Conservation (phyloP, 73 alveolate genomes). For the Paramecium tetraurelia region DNA sequence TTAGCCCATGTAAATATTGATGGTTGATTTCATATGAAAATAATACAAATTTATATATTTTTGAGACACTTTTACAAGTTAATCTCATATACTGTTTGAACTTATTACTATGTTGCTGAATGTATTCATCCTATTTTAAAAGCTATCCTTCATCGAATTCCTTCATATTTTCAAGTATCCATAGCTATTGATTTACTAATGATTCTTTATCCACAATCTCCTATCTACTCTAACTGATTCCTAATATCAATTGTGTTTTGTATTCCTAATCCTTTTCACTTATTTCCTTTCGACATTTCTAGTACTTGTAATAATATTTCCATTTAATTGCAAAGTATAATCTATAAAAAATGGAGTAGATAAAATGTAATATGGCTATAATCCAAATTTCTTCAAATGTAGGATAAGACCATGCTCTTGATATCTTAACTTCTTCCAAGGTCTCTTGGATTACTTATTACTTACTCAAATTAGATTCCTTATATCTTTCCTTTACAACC, state of each 20-base stretch:
- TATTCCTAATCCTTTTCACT: neutral
- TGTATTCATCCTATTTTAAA: neutral
- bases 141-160: neutral
- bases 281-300: neutral
- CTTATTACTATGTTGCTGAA: neutral
- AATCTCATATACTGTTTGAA: too few relatives aligned
- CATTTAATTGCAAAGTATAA: neutral
- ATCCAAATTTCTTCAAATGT: constrained; percentile 13
- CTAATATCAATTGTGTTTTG: neutral
- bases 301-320: neutral
- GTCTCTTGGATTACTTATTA: neutral
- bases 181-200: neutral
- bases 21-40: neutral
- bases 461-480: neutral
- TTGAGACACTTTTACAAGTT: neutral
- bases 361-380: neutral
- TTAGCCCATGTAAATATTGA: neutral
- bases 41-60: neutral
- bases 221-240: neutral
- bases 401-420: constrained; percentile 38
- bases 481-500: neutral
- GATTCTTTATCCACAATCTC: neutral
- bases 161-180: neutral
- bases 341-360: neutral
- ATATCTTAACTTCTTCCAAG: constrained; percentile 1